Evolutionary conservation across 495 filamentous ascomycete species (phyloP), one percentile per base, ranked within the genome.

Genomic region (Tuber borchii): DNA sequence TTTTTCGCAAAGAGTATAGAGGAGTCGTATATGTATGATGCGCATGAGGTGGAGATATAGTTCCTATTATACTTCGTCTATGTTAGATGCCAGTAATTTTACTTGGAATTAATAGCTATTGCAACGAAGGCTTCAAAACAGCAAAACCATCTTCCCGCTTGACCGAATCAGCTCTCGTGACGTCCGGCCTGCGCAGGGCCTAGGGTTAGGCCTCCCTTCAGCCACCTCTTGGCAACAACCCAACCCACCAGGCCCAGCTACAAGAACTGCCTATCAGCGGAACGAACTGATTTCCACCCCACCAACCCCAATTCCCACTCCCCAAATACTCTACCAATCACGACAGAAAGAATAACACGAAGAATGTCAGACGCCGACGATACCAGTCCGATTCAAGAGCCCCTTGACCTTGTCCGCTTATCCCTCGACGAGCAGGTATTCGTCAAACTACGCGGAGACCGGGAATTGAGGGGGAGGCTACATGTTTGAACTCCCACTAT

Each of bases 361-460:
- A 74, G 46, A 68, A 82, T 82, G 81, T 79, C 80, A 31, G 81
- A 82, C 70, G 65, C 48, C 45, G 80, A 82, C 68, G 77, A 82
- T 70, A 75, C 74, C 34, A 81, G 74, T 26, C 76, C 80, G 46
- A 82, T 82, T 56, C 80, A 82, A 14, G 81, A 82, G 34, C 81
- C 81, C 26, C 90, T 99, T 77, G 96, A 98, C 83, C 90, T 99
- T 22, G 95, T 99, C 75, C 92, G 93, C 71, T 88, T 99, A 70
- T 93, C 92, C 76, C 87, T 99, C 22, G 94, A 97, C 83, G 96
- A 99, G 84, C 89, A 94, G 69, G 95, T 99, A 42, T 97, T 97
- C 85, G 95, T 99, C 77, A 98, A 97, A 88, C 86, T 99, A 45
- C 88, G 95, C 79, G 95, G 95, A 74, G 95, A 98, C 84, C 90